Evolutionary conservation across 495 filamentous ascomycete genomes (phyloP).

Genomic region (Halenospora varia): DNA sequence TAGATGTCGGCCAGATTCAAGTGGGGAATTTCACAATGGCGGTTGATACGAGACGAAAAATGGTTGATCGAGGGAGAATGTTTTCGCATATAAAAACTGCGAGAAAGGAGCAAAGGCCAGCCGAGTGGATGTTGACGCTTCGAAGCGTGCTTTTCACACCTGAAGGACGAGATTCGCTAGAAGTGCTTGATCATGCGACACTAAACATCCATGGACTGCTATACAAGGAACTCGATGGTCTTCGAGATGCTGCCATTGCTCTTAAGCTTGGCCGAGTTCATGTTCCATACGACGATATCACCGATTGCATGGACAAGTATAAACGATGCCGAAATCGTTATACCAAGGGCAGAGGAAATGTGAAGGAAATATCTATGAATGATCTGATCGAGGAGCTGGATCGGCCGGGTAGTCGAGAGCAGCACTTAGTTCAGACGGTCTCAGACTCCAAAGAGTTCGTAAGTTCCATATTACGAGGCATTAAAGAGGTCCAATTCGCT

Average conservation of each 20-base stretch:
- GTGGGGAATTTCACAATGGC: constrained; percentile 79
- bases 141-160: constrained; percentile 85
- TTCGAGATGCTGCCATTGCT: constrained; percentile 84
- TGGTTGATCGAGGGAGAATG: constrained; percentile 84
- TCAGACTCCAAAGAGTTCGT: constrained; percentile 92
- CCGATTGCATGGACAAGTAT: constrained; percentile 50
- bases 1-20: constrained; percentile 78
- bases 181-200: constrained; percentile 82
- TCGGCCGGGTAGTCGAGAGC: constrained; percentile 65
- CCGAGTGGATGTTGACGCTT: constrained; percentile 88
- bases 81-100: constrained; percentile 76
- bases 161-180: constrained; percentile 78
- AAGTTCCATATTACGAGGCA: constrained; percentile 82
- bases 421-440: constrained; percentile 76
- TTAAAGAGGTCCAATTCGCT: constrained; percentile 95
- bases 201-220: constrained; percentile 90
- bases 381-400: constrained; percentile 78
- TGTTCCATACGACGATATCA: constrained; percentile 84
- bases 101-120: constrained; percentile 68
- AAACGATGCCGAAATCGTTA: constrained; percentile 32
- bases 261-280: constrained; percentile 88
- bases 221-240: constrained; percentile 81
- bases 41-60: constrained; percentile 86
- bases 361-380: constrained; percentile 54
- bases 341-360: constrained; percentile 32